Evolutionary conservation across 345 rosid species (phyloP), one percentile per base, ranked within the genome.

Genomic region (Nephelium lappaceum): DNA sequence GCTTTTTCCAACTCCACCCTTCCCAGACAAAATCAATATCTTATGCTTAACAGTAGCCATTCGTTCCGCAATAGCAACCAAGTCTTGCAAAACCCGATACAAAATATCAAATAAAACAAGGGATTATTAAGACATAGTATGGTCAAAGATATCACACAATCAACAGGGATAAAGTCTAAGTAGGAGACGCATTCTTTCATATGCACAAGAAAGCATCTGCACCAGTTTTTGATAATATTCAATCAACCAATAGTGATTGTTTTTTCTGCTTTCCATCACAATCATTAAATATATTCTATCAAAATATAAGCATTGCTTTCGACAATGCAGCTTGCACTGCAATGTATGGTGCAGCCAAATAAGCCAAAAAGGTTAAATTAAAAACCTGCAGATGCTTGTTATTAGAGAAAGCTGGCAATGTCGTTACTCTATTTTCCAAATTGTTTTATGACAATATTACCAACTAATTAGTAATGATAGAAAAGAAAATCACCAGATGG

Each of bases 1-100:
- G 84, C 99, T 95, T 86, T 95, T 95, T 64, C 99, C 98, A 81
- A 93, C 98, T 53, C 99, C 99, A 11, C 99, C 99, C 82, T 93
- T 95, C 11, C 99, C 97, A 27, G 99, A 95, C 73, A 95, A 85
- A 77, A 95, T 84, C 74, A 95, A 77, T 73, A 95, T 92, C 91
- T 92, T 95, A 81, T 92, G 98, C 89, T 90, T 95, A 53, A 93
- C 96, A 8, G 98, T 92, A 72, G 95, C 94, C 99, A 95, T 95
- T 61, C 98, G 83, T 88, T 95, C 99, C 0, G 92, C 92, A 67
- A 95, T 95, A 64, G 90, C 88, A 65, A 93, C 97, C 93, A 95
- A 87, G 80, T 95, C 99, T 93, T 93, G 88, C 84, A 79, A 45
- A 73, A 85, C 12, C 57, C 72, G 55, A 64, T 6, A 65, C 15